Evolutionary conservation across 2,329 filamentous ascomycete genomes (phyloP), one percentile per base, ranked within the genome.

Genomic region (Neopestalotiopsis clavispora): DNA sequence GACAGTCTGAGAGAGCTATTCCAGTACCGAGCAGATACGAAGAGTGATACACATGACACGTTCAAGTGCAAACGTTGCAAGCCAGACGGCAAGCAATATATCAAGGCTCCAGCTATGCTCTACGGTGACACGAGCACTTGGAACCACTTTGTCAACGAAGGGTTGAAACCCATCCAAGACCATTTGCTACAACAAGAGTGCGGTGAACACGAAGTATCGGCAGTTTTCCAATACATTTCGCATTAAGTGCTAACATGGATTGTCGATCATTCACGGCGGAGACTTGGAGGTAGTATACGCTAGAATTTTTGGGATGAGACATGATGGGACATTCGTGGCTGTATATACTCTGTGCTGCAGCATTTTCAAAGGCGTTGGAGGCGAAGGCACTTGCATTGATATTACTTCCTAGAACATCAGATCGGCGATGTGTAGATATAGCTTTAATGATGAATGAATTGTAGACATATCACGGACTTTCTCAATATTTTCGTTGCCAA

Each of bases 71-170:
- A 97, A 84, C 87, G 96, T 56, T 99, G 96, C 80, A 93, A 92
- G 76, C 91, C 93, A 1, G 94, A 97, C 75, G 95, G 95, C 0
- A 91, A 87, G 70, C 96, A 99, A 81, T 89, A 88, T 71, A 89
- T 98, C 77, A 98, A 98, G 80, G 94, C 95, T 1, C 93, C 93
- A 4, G 96, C 96, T 1, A 95, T 98, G 91, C 83, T 99, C 70
- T 99, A 99, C 77, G 96, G 96, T 66, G 96, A 99, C 77, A 98
- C 96, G 28, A 98, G 94, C 81, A 95, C 94, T n/a, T 99, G 96
- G 96, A 99, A 99, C 77, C 96, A 99, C 80, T 97, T 98, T 81
- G 89, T 92, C 58, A 98, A 97, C 75, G 89, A 91, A 3, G 91
- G 89, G 0, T 81, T 99, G 77, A 88, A 89, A 72, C 87, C 88